Conservation (phyloP, 371 early-diverging fungal species). For the Mortierella sp. region DNA sequence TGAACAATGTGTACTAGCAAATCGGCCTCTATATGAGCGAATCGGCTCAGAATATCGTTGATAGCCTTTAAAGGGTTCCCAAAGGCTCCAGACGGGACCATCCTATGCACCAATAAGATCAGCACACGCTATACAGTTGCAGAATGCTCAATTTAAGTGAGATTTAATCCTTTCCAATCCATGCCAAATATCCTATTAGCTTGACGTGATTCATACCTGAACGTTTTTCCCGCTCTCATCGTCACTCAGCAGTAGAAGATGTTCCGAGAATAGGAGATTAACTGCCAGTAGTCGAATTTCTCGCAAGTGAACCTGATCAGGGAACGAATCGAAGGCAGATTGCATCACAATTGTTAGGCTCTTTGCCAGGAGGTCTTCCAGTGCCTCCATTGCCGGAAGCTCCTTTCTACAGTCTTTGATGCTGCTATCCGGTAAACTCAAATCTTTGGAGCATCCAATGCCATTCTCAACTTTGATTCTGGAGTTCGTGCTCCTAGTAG, state of each 20-base stretch:
- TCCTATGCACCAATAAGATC: not conserved
- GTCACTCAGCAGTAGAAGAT: constrained; percentile 15
- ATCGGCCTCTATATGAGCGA: constrained; percentile 30
- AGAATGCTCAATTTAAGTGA: not conserved
- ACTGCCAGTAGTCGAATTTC: constrained; percentile 9
- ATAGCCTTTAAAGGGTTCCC: constrained; percentile 20
- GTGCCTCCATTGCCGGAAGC: constrained; percentile 11
- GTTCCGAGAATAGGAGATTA: constrained; percentile 28
- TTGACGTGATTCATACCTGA: constrained; percentile 22
- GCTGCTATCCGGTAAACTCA: not conserved
- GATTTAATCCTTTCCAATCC: too few relatives aligned
- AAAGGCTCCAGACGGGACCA: constrained; percentile 19
- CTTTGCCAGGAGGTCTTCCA: constrained; percentile 26
- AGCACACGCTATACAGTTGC: constrained; percentile 11
- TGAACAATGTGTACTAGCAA: constrained; percentile 13
- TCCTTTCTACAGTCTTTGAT: constrained; percentile 30
- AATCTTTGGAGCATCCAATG: not conserved
- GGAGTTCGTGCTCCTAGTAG: not conserved
- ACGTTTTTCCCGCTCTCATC: constrained; percentile 39
- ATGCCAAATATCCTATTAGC: not conserved
- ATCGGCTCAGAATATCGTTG: constrained; percentile 17
- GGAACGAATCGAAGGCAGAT: not conserved
- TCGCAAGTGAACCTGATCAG: constrained; percentile 12
- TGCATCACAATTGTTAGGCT: constrained; percentile 18
- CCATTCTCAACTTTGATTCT: constrained; percentile 14